Evolutionary conservation across 1,284 basidiomycete genomes (phyloP).

Genomic region (Anthracocystis setariae): DNA sequence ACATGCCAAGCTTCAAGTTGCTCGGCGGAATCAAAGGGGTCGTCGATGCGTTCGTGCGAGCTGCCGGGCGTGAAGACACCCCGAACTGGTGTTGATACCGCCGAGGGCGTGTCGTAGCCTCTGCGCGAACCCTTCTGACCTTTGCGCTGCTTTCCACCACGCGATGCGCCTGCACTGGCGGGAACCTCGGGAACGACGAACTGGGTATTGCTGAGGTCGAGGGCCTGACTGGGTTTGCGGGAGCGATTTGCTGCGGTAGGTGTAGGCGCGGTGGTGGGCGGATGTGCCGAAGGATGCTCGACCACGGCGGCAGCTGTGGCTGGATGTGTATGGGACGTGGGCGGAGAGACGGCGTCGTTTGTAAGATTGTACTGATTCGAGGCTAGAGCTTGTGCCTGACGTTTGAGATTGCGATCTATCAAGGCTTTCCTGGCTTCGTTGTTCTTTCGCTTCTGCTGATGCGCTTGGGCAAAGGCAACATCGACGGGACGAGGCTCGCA

Average conservation of each 20-base stretch:
- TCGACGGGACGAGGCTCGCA: slow-evolving; percentile 67
- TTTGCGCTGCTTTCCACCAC: slow-evolving; percentile 38
- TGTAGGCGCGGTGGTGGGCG: background rate
- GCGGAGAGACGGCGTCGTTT: slow-evolving; percentile 21
- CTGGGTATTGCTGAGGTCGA: slow-evolving; percentile 49
- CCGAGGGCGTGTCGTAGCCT: slow-evolving; percentile 36
- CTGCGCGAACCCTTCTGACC: slow-evolving; percentile 29
- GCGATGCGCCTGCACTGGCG: slow-evolving; percentile 32
- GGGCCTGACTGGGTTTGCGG: slow-evolving; percentile 51
- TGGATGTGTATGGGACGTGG: slow-evolving; percentile 15
- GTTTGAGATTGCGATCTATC: slow-evolving; percentile 47
- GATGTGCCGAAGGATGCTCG: slow-evolving; percentile 3
- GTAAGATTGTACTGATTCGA: slow-evolving; percentile 21
- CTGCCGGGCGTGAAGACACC: slow-evolving; percentile 40
- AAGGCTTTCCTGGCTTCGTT: slow-evolving; percentile 61
- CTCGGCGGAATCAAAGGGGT: slow-evolving; percentile 46
- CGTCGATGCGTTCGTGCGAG: slow-evolving; percentile 42
- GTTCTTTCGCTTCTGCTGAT: slow-evolving; percentile 60
- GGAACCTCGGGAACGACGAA: slow-evolving; percentile 49
- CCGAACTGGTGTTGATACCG: slow-evolving; percentile 22
- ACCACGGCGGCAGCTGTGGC: slow-evolving; percentile 2
- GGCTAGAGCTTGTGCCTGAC: slow-evolving; percentile 37
- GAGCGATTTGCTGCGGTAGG: slow-evolving; percentile 16
- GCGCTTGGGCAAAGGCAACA: slow-evolving; percentile 57
- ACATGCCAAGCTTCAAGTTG: slow-evolving; percentile 64